A percentile compares a stretch with the other conserved stretches of the same genome.
These are phyloP conservation scores for Malania oleifera DNA, from an alignment of 164 flowering plant species.

Conservation along the genomic window DNA sequence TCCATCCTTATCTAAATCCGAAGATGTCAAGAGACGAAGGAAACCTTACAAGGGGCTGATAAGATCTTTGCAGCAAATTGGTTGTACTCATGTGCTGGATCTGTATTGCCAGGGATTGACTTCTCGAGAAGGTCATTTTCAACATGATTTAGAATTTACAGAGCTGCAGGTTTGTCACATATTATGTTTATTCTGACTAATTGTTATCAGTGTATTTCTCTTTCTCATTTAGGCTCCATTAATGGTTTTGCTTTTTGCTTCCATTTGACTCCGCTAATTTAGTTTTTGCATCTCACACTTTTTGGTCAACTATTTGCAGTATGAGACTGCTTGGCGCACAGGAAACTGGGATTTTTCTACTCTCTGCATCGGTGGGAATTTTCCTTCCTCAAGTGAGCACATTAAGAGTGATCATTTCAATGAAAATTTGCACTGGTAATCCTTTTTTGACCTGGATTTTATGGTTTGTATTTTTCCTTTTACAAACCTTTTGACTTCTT, in stretches of 20 bases:
- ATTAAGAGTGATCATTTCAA: conserved; percentile 45
- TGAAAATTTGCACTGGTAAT: conserved; percentile 82
- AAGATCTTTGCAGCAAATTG: conserved; percentile 86
- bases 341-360: conserved; percentile 95
- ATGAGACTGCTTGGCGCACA: conserved; percentile 98
- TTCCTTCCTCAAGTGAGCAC: conserved; percentile 24
- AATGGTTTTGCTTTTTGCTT: conserved; percentile 3
- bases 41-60: conserved; percentile 79
- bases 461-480: too few species aligned
- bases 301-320: conserved; percentile 35
- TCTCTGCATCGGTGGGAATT: conserved; percentile 32
- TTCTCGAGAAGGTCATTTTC: conserved; percentile 53
- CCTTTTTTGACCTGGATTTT: neutral
- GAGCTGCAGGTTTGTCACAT: conserved; percentile 76
- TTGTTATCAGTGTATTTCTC: neutral
- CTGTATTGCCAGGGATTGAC: conserved; percentile 85
- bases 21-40: conserved; percentile 28
- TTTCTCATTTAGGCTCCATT: neutral
- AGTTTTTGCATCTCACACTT: neutral
- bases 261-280: too few species aligned
- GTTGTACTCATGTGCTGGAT: conserved; percentile 83
- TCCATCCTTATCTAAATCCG: conserved; percentile 12
- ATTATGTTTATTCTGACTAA: neutral
- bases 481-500: too few species aligned
- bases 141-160: conserved; percentile 69